A percentile compares a stretch with the other conserved stretches of the same genome.
These are phyloP conservation scores for Aspergillus neotritici DNA, from an alignment of 2,329 filamentous ascomycete genomes.

Conservation along the genomic window DNA sequence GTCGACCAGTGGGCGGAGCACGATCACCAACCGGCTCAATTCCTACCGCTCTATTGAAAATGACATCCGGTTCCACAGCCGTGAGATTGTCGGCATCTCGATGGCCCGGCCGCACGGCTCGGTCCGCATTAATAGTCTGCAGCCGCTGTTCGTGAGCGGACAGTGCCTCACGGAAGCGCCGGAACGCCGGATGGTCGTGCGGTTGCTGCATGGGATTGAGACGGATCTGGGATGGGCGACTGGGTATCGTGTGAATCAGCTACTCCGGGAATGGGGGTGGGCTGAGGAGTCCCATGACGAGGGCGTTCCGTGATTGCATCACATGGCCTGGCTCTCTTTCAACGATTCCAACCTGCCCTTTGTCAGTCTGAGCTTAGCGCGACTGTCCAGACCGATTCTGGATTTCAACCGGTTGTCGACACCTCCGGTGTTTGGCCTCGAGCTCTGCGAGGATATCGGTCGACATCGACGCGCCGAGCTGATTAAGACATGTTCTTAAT, in stretches of 20 bases:
- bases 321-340: too few species aligned
- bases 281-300: too few species aligned
- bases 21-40: slow-evolving; percentile 50
- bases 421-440: too few species aligned
- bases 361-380: too few species aligned
- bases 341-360: too few species aligned
- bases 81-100: slow-evolving; percentile 58
- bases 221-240: slow-evolving; percentile 61
- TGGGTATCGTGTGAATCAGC: slow-evolving; percentile 53
- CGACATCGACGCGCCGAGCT: too few species aligned
- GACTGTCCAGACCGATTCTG: too few species aligned
- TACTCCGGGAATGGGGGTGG: slow-evolving; percentile 41
- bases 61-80: slow-evolving; percentile 53
- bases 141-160: slow-evolving; percentile 59
- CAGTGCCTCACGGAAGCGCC: slow-evolving; percentile 52
- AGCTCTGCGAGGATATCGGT: too few species aligned
- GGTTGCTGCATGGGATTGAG: slow-evolving; percentile 55
- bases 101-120: slow-evolving; percentile 53
- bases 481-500: too few species aligned
- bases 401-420: too few species aligned
- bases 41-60: slow-evolving; percentile 55
- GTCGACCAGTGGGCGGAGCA: slow-evolving; percentile 45
- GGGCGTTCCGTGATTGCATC: too few species aligned
- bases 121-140: slow-evolving; percentile 55
- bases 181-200: slow-evolving; percentile 52